Base-by-base conservation (phyloP, 2,329 filamentous ascomycete species). In the Lachnellula cervina region DNA sequence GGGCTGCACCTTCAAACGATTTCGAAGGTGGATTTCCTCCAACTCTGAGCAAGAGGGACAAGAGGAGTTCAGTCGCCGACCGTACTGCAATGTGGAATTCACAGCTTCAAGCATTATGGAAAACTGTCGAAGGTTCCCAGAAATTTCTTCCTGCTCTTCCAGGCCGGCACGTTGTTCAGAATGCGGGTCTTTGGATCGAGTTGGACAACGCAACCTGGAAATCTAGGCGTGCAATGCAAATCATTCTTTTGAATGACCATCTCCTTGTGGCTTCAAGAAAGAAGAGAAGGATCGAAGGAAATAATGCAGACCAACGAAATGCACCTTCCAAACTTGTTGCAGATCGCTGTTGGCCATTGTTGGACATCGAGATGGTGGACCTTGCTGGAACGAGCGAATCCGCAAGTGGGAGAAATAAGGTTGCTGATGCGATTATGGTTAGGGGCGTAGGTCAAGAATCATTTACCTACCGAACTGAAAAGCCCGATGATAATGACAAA, bases 121-220 rank as follows among this genome's bases (percentile, higher is more conserved):
- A 97, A 75, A 89, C 88, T 44, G 90, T 99, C n/a, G 94, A 97
- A 71, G 93, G 93, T 1, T 96, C 92, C 9, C 94, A 99, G 68
- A 97, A 97, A 71, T 99, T 96, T 68, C 77, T 99, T 11, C 94
- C 94, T 14, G 94, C 92, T 53, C 81, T 91, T 19, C 84, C 89
- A 19, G 93, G 92, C n/a, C 86, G 94, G 40, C 95, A 97, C 70
- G 91, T 99, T 46, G 84, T 97, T 2, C 86, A 96, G 70, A 93
- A 97, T 71, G 96, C 91, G 4, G 88, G 90, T 1, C 83, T 88
- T 48, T 99, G 94, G 94, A 89, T 97, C 57, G 93, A 99, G 74
- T 78, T 99, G 59, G 95, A 99, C 73, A 95, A 94, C 61, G 94
- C 94, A 11, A 99, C 94, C 0, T 97, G 96, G 85, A 97, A 96